Evolutionary conservation across 192 early-diverging fungal genomes (phyloP), one percentile per base, ranked within the genome.

Genomic region (Pilobolus umbonatus): DNA sequence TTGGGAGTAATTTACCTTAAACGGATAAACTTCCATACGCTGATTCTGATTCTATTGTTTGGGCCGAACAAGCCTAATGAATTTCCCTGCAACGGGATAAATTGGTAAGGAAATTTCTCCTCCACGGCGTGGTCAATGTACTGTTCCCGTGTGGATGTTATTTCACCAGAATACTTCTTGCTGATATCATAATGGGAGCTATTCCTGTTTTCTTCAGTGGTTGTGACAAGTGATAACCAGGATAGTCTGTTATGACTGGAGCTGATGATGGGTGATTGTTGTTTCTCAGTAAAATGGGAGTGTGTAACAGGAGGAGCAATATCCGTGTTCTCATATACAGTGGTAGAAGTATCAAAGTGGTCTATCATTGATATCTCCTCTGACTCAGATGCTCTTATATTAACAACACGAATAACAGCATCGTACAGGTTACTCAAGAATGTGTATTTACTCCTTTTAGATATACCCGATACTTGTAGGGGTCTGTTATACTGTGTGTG

Each of bases 51-150:
- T 2, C 31, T 57, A 21, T 70, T 68, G 11, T 61, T 32, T 0
- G 76, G 64, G 0, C 63, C 61, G 51, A 75, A 71, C 17, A 73
- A 28, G 28, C 55, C 42, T 8, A 78, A 32, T 0, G 72, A 73
- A 11, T 62, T 48, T n/a, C 76, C 76, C 34, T 78, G 64, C 3
- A 78, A 57, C 14, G 42, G 54, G 11, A 44, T 32, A 12, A n/a
- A n/a, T n/a, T n/a, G n/a, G n/a, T n/a, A n/a, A n/a, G n/a, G n/a
- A n/a, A n/a, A n/a, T n/a, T n/a, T n/a, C n/a, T n/a, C n/a, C n/a
- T n/a, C n/a, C n/a, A n/a, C n/a, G n/a, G n/a, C n/a, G n/a, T n/a
- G n/a, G n/a, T n/a, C n/a, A n/a, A n/a, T n/a, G n/a, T n/a, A n/a
- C n/a, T 2, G 2, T 19, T 7, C 30, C 31, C 40, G 14, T 22